Percentiles rank a stretch among this genome's conserved stretches.
phyloP scores from a whole-genome alignment of 768 basidiomycete genomes.

The Steccherinum ochraceum region DNA sequence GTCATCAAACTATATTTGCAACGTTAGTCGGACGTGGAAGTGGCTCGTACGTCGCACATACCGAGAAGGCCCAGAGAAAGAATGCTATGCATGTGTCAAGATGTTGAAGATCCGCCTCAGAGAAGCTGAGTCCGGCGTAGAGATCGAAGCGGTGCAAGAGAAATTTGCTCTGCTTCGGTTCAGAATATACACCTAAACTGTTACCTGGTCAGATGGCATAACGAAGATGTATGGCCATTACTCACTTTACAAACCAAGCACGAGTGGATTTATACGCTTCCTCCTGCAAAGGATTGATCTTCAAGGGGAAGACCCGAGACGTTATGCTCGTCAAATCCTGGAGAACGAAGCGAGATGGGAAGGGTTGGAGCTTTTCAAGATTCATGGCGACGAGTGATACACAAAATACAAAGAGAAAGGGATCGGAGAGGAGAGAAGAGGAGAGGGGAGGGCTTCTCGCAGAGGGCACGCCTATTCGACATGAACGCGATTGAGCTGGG shows the following conservation, averaged over 20 bases:
- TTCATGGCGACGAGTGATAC: slow-evolving; percentile 18
- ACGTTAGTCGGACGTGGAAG: not conserved
- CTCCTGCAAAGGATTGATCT: slow-evolving; percentile 26
- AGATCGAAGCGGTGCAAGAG: slow-evolving; percentile 32
- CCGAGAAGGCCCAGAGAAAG: slow-evolving; percentile 34
- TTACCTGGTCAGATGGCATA: not conserved
- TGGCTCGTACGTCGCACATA: slow-evolving; percentile 14
- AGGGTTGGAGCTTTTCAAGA: slow-evolving; percentile 17
- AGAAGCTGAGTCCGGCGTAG: slow-evolving; percentile 32
- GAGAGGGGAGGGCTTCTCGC: not conserved
- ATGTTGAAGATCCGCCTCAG: slow-evolving; percentile 29
- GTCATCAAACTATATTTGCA: slow-evolving; percentile 26
- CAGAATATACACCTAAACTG: slow-evolving; percentile 29
- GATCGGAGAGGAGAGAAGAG: not conserved
- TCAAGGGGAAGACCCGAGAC: slow-evolving; percentile 29
- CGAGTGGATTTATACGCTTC: slow-evolving; percentile 27
- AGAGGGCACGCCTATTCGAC: not conserved
- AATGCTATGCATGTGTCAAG: slow-evolving; percentile 31
- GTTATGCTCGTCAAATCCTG: slow-evolving; percentile 30
- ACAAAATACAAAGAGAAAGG: not conserved
- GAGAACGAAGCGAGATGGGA: slow-evolving; percentile 30
- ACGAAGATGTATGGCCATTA: not conserved
- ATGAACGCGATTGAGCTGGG: not conserved
- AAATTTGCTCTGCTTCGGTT: slow-evolving; percentile 27
- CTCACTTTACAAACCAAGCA: slow-evolving; percentile 29